Base-by-base conservation (phyloP, 2,329 filamentous ascomycete genomes). In the Cladosporium sp. region DNA sequence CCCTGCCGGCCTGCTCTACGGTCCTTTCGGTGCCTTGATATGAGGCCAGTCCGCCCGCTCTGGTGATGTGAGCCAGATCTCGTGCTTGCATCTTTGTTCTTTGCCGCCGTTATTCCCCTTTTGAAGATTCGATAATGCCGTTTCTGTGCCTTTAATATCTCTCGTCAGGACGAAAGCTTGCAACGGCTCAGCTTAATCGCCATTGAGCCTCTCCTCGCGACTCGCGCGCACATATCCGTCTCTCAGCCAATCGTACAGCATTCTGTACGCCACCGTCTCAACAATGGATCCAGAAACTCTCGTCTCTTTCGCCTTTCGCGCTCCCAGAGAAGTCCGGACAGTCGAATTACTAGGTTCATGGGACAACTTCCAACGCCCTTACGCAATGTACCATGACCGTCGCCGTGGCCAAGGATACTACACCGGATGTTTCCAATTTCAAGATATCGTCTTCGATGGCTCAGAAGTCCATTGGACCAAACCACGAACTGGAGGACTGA, bases 291-390 rank as follows among this genome's bases (percentile, higher is more conserved):
- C 62, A 28, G 63, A 60, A 61, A 77, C 77, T 8, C 71, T 79
- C 21, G 68, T 78, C 36, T 77, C 77, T 6, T 79, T 79, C 64
- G 67, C 75, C n/a, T 76, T 78, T 69, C 72, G 70, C 66, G 69
- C 72, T 28, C 72, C 74, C 16, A 83, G 85, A 69, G 83, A 85
- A 60, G 84, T 88, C 68, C 83, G 84, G 68, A 89, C 89, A 53
- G 91, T 97, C 70, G 88, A 91, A 74, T 85, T 97, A 54, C 84
- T 95, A 72, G 94, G 94, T 68, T 97, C 93, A 69, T 98, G 94
- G 94, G 93, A 97, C 81, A 97, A 97, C 81, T 97, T 97, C 79
- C 83, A 85, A 67, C 88, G 85, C 74, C 82, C 87, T 58, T 94
- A 97, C 82, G 82, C 82, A 54, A 93, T 98, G 88, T 88, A 94